Evolutionary conservation across 2,329 filamentous ascomycete species (phyloP), one percentile per base, ranked within the genome.

Genomic region (Teratosphaeria epicoccoides): DNA sequence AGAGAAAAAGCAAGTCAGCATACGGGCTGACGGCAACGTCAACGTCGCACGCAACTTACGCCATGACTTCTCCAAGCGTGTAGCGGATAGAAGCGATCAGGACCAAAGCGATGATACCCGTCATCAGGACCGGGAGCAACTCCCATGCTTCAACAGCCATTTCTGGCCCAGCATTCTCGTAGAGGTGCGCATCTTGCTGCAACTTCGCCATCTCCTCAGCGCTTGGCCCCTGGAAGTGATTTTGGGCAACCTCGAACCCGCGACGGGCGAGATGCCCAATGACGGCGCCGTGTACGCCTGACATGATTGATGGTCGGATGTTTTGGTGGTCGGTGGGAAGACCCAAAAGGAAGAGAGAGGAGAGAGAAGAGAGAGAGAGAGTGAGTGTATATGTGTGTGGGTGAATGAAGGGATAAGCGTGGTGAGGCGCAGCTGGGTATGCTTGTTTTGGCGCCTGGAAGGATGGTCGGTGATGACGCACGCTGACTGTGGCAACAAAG

Each of bases 51-150:
- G 29, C 6, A 17, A 40, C 33, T 40, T 40, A 40, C 1, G 78
- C 74, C 44, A 85, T 70, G 50, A 87, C 72, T 52, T 76, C 68
- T 51, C 76, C 76, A 57, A 82, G 77, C 44, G 78, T 81, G 69
- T 85, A 86, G 45, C 59, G 57, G 54, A 68, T 58, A 47, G 72
- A 66, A 55, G 63, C 64, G 43, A 73, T 52, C 52, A 70, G 53
- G 61, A 78, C 43, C 62, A 73, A 50, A 65, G 76, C 61, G 52
- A 66, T 46, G 47, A 71, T 48, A 49, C 64, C 64, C 46, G 70
- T 73, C 48, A 68, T 54, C 28, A 62, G 54, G 55, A 66, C 50
- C 3, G 63, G 62, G 28, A 65, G 46, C 48, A 63, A 57, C 51
- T 67, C 61, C 49, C 49, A 51, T 11, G 56, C 54, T 43, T 61